A percentile compares a stretch with the other conserved stretches of the same genome.
phyloP scores from a whole-genome alignment of 305 asterid genomes.

The Fraxinus latifolia region DNA sequence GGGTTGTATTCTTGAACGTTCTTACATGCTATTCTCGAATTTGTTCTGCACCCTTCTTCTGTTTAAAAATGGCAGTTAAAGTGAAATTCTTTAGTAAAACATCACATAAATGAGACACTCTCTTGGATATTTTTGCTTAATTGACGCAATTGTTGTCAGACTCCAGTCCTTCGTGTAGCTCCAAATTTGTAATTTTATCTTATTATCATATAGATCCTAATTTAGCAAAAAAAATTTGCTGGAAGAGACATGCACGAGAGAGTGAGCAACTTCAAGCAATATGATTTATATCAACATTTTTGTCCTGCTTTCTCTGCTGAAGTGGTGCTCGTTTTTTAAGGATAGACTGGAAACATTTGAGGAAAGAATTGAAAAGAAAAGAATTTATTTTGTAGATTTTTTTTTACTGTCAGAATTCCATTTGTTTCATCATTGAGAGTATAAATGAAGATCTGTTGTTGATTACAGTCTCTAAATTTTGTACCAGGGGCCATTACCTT shows the following conservation, averaged over 20 bases:
- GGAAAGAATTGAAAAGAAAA: neutral
- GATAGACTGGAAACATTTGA: neutral
- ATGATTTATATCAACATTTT: neutral
- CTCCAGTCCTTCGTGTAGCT: constrained; percentile 2
- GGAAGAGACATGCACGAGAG: constrained; percentile 6
- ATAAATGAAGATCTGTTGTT: neutral
- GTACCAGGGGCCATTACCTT: constrained; percentile 51
- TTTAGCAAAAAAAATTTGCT: neutral
- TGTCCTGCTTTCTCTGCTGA: neutral
- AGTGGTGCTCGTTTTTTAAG: neutral
- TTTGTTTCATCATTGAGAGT: neutral
- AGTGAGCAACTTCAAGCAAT: neutral
- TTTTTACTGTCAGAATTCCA: neutral
- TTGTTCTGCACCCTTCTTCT: constrained; percentile 6
- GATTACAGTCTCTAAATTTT: constrained; percentile 21
- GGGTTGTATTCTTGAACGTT: neutral
- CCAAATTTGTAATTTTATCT: neutral
- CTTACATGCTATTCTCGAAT: neutral
- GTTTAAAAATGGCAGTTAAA: constrained; percentile 3
- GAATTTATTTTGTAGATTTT: neutral
- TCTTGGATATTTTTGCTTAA: neutral
- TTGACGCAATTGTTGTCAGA: constrained; percentile 1
- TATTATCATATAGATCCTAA: constrained; percentile 5
- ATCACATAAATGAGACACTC: neutral
- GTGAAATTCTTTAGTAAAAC: constrained; percentile 9